Evolutionary conservation across 2,329 filamentous ascomycete species (phyloP).

Genomic region (Colletotrichum sp.): DNA sequence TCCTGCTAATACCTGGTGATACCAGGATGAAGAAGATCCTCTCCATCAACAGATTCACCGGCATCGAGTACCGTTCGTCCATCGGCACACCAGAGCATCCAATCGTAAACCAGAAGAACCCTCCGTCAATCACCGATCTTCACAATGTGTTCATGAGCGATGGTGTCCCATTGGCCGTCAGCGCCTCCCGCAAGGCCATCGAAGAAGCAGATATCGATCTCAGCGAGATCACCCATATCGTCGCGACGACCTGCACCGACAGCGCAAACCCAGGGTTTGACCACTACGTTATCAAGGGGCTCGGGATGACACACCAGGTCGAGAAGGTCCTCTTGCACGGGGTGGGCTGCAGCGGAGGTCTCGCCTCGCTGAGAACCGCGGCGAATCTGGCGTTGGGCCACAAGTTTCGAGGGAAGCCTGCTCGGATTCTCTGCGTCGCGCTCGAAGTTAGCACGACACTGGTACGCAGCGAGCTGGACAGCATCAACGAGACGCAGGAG

Average conservation of each 20-base stretch:
- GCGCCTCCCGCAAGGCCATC: conserved; percentile 59
- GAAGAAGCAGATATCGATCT: conserved; percentile 56
- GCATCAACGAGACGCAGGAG: conserved; percentile 62
- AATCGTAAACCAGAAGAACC: conserved; percentile 59
- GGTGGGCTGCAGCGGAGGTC: conserved; percentile 68
- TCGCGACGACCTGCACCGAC: conserved; percentile 72
- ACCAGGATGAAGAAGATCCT: conserved; percentile 66
- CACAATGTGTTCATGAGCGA: conserved; percentile 60
- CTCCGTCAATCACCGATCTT: conserved; percentile 61
- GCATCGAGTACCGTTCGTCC: conserved; percentile 67
- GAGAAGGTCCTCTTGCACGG: conserved; percentile 72
- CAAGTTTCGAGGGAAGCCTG: conserved; percentile 61
- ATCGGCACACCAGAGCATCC: conserved; percentile 67
- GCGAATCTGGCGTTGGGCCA: conserved; percentile 71
- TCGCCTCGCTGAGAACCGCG: conserved; percentile 66
- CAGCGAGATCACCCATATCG: conserved; percentile 66
- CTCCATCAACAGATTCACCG: conserved; percentile 67
- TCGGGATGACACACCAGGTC: conserved; percentile 62
- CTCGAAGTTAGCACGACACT: conserved; percentile 67
- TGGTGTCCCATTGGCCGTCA: conserved; percentile 62
- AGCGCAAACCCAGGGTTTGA: conserved; percentile 74
- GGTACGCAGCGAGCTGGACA: conserved; percentile 69
- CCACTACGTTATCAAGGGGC: conserved; percentile 63
- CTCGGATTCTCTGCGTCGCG: conserved; percentile 68
- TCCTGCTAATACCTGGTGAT: not conserved